These are phyloP conservation scores for Tubosaeta sp. DNA, from an alignment of 768 basidiomycete species.

Conservation along the genomic window DNA sequence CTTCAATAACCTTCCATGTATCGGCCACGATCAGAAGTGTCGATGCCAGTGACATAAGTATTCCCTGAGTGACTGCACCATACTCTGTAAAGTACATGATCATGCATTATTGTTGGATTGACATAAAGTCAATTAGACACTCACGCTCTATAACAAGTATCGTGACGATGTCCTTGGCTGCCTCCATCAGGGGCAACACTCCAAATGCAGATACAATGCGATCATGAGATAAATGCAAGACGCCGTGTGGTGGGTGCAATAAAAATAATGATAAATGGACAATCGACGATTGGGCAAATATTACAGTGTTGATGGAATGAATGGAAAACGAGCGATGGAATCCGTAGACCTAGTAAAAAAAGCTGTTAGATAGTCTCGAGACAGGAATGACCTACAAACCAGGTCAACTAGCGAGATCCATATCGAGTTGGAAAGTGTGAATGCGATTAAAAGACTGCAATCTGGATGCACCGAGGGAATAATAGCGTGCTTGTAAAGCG, in stretches of 20 bases:
- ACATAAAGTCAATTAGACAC: slow-evolving; percentile 1
- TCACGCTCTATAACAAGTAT: slow-evolving; percentile 24
- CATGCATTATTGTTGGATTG: neutral
- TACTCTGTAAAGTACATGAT: slow-evolving; percentile 20
- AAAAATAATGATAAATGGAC: slow-evolving; percentile 12
- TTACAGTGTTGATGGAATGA: slow-evolving; percentile 20
- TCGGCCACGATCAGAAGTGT: slow-evolving; percentile 8
- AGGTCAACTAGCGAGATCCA: slow-evolving; percentile 22
- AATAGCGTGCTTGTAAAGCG: slow-evolving; percentile 17
- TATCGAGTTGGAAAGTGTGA: slow-evolving; percentile 19
- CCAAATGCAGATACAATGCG: slow-evolving; percentile 9
- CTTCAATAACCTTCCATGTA: slow-evolving; percentile 5
- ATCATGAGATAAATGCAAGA: slow-evolving; percentile 3
- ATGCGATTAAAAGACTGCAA: slow-evolving; percentile 13
- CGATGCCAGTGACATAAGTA: slow-evolving; percentile 9
- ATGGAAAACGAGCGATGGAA: slow-evolving; percentile 13
- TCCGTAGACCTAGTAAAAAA: slow-evolving; percentile 19
- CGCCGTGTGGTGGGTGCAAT: neutral
- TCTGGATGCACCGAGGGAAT: slow-evolving; percentile 5
- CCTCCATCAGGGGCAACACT: slow-evolving; percentile 15
- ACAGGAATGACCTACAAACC: slow-evolving; percentile 11
- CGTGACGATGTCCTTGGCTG: slow-evolving; percentile 13
- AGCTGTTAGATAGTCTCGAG: neutral
- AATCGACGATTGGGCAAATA: slow-evolving; percentile 23
- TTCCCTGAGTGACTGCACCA: slow-evolving; percentile 26